Conservation (phyloP, 345 rosid genomes). For the Arabis hirsuta region DNA sequence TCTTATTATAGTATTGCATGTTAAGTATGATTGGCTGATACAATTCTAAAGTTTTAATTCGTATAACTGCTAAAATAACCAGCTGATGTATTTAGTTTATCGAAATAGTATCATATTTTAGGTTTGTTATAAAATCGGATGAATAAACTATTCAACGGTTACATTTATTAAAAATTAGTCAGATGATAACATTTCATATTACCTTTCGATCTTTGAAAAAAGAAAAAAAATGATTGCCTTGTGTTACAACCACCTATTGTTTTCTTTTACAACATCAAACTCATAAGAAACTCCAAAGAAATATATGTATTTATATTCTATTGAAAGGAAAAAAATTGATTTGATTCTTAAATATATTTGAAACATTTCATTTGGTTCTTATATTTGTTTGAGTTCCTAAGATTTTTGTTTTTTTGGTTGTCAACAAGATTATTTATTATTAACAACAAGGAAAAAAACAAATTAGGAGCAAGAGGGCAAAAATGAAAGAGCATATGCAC, state of each 20-base stretch:
- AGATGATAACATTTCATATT: too few species aligned
- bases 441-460: background rate
- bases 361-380: background rate
- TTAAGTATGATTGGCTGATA: slow-evolving; percentile 35
- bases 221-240: too few species aligned
- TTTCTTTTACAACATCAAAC: too few species aligned
- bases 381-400: background rate
- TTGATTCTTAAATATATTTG: background rate
- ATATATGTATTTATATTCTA: background rate
- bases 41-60: background rate
- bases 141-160: too few species aligned
- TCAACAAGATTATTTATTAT: background rate
- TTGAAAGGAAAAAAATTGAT: background rate
- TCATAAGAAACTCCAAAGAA: too few species aligned
- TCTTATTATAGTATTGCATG: slow-evolving; percentile 16
- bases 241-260: too few species aligned
- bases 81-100: too few species aligned
- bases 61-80: too few species aligned
- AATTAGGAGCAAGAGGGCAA: slow-evolving; percentile 15
- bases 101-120: too few species aligned
- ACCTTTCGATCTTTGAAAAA: too few species aligned
- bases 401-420: background rate
- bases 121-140: too few species aligned
- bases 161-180: too few species aligned
- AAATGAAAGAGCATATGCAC: slow-evolving; percentile 16